These are phyloP conservation scores for Marchantia paleacea DNA, from an alignment of 225 moss, liverwort and hornwort genomes.

Conservation along the genomic window DNA sequence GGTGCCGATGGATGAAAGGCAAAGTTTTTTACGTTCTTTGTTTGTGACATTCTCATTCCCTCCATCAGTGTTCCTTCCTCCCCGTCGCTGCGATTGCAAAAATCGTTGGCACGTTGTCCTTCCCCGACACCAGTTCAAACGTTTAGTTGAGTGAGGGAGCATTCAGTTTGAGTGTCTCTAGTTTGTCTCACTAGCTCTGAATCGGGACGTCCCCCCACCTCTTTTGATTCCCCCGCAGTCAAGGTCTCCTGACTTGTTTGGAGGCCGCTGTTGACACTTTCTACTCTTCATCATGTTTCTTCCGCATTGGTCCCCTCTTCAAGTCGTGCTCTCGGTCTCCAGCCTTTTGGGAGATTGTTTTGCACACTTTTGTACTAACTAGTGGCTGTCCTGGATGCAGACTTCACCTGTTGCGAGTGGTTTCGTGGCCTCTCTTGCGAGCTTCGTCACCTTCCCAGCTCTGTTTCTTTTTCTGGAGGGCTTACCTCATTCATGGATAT, in stretches of 20 bases:
- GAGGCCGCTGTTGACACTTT: background rate
- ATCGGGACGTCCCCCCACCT: background rate
- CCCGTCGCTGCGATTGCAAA: background rate
- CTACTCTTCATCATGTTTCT: background rate
- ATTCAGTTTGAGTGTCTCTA: background rate
- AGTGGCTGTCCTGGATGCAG: slow-evolving; percentile 2
- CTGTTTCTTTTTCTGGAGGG: background rate
- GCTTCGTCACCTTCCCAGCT: background rate
- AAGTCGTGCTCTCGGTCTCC: background rate
- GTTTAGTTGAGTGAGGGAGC: background rate
- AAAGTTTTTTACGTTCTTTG: background rate
- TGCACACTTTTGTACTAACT: background rate
- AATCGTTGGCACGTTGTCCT: background rate
- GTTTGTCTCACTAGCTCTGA: background rate
- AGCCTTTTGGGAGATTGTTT: background rate
- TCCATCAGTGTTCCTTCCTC: background rate
- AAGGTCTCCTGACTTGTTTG: background rate
- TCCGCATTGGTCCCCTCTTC: background rate
- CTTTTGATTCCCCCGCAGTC: background rate
- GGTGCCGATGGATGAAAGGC: background rate
- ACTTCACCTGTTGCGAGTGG: background rate
- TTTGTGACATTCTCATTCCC: background rate
- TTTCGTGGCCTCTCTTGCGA: background rate
- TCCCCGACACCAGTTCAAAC: background rate
- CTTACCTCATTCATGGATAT: background rate